Percentiles rank a stretch among this genome's conserved stretches.
These are phyloP conservation scores for Aristolochia fimbriata DNA, from an alignment of 164 flowering plant genomes.

Conservation along the genomic window DNA sequence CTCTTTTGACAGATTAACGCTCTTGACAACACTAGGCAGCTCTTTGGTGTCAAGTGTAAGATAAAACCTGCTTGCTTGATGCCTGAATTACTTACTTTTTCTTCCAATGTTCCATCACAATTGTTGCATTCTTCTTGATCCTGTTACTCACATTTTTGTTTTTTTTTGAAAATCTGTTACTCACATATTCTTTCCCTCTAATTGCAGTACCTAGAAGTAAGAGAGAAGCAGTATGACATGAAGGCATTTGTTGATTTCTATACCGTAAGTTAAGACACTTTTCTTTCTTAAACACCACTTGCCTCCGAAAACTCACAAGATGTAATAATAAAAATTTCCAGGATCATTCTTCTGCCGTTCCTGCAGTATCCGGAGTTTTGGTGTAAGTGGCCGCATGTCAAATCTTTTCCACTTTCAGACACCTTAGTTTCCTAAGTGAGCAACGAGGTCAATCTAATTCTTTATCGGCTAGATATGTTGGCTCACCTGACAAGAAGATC, in stretches of 20 bases:
- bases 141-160: too few relatives aligned
- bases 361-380: conserved; percentile 62
- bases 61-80: too few relatives aligned
- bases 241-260: conserved; percentile 70
- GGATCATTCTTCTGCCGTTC: conserved; percentile 46
- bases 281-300: neutral
- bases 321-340: conserved; percentile 18
- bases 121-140: too few relatives aligned
- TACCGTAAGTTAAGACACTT: conserved; percentile 44
- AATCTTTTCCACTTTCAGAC: neutral
- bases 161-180: neutral
- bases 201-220: conserved; percentile 78
- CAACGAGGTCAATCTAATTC: neutral
- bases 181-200: conserved; percentile 6
- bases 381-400: conserved; percentile 52
- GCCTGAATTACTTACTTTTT: too few relatives aligned
- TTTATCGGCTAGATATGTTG: conserved; percentile 51
- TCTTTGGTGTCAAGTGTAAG: too few relatives aligned
- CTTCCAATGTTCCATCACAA: neutral
- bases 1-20: too few relatives aligned
- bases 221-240: conserved; percentile 92
- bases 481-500: conserved; percentile 61
- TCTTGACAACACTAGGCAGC: too few relatives aligned
- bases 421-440: neutral
- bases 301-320: neutral